Evolutionary conservation across 2,329 filamentous ascomycete species (phyloP).

Genomic region (Scortechinia acanthostroma): DNA sequence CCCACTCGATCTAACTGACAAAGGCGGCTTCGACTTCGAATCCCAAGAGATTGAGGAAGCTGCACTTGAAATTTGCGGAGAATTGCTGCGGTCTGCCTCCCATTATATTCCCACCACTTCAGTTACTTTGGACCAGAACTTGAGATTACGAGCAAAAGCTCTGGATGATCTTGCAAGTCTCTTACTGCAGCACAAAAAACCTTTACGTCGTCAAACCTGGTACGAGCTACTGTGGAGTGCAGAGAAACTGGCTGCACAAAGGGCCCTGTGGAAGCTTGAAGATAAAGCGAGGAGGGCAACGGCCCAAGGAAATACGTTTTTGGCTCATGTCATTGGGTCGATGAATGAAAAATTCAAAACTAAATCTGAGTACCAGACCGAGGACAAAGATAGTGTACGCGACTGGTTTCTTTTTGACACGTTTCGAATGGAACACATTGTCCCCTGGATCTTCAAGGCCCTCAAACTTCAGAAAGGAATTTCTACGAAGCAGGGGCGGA

Average conservation of each 20-base stretch:
- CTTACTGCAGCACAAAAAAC: conserved; percentile 34
- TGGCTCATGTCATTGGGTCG: conserved; percentile 39
- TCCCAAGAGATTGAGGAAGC: conserved; percentile 44
- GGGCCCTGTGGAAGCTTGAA: conserved; percentile 47
- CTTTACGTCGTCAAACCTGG: conserved; percentile 28
- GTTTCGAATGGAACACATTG: conserved; percentile 35
- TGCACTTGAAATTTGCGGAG: conserved; percentile 42
- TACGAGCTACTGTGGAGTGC: conserved; percentile 46
- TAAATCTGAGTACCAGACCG: conserved; percentile 26
- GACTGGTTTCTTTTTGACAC: conserved; percentile 47
- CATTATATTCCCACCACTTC: conserved; percentile 40
- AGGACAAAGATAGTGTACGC: conserved; percentile 43
- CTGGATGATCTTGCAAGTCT: conserved; percentile 41
- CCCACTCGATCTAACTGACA: conserved; percentile 44
- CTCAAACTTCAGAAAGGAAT: conserved; percentile 35
- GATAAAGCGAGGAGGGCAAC: conserved; percentile 30
- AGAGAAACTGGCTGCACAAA: conserved; percentile 51
- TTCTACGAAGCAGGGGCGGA: conserved; percentile 21
- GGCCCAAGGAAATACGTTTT: conserved; percentile 33
- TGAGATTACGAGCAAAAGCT: conserved; percentile 41
- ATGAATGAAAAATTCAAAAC: conserved; percentile 43
- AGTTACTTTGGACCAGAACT: conserved; percentile 47
- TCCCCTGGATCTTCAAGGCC: conserved; percentile 39
- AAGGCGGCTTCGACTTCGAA: conserved; percentile 32
- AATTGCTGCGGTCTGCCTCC: conserved; percentile 45